Evolutionary conservation across 108 stramenopile genomes (phyloP).

Genomic region (Chaetoceros tenuissimus): DNA sequence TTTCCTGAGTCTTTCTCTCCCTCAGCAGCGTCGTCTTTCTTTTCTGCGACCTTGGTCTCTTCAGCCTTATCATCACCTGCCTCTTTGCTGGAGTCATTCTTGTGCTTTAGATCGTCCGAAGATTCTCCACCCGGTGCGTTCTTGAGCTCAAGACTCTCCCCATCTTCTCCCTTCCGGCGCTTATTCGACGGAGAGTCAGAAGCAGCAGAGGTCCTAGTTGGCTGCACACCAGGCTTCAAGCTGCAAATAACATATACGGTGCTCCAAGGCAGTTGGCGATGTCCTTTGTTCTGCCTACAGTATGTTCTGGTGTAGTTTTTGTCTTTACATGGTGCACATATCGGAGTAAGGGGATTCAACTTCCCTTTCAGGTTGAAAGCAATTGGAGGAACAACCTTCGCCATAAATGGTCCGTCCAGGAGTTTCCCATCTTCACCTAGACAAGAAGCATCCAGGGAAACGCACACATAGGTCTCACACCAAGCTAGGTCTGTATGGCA

Average conservation of each 20-base stretch:
- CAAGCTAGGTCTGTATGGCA: slow-evolving; percentile 64
- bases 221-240: slow-evolving; percentile 9
- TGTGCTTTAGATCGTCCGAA: background rate
- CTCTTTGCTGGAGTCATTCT: background rate
- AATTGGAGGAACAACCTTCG: slow-evolving; percentile 55
- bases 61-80: background rate
- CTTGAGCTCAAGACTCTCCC: background rate
- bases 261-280: slow-evolving; percentile 64
- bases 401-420: slow-evolving; percentile 46
- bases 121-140: background rate
- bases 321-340: slow-evolving; percentile 65
- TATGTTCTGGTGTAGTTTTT: slow-evolving; percentile 60
- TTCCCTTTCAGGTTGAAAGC: slow-evolving; percentile 33
- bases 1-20: background rate
- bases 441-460: slow-evolving; percentile 64
- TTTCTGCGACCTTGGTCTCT: background rate
- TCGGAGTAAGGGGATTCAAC: slow-evolving; percentile 48
- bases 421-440: slow-evolving; percentile 48
- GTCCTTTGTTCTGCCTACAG: slow-evolving; percentile 57
- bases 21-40: slow-evolving; percentile 1
- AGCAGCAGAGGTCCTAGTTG: slow-evolving; percentile 36
- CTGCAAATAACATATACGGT: slow-evolving; percentile 56
- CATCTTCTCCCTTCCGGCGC: slow-evolving; percentile 14
- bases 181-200: slow-evolving; percentile 39
- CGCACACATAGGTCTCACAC: slow-evolving; percentile 70